phyloP scores from a whole-genome alignment of 495 filamentous ascomycete genomes.

The Tirmania nivea region DNA sequence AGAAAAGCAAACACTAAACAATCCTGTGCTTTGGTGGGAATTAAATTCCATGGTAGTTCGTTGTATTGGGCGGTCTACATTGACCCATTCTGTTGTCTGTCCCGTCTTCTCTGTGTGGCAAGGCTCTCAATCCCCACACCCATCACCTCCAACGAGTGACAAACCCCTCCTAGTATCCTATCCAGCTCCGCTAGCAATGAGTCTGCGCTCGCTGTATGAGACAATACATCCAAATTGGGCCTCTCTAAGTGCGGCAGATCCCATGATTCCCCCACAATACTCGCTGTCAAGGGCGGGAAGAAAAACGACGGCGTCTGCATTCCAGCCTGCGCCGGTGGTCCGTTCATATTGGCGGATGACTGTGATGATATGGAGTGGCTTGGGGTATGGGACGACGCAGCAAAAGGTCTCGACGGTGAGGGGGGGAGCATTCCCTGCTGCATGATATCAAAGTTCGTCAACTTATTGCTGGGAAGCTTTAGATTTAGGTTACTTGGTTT shows the following conservation, averaged over 20 bases:
- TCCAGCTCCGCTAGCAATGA: constrained; percentile 34
- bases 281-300: constrained; percentile 1
- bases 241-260: constrained; percentile 24
- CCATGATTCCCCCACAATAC: constrained; percentile 1
- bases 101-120: constrained; percentile 7
- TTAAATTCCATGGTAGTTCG: too few species aligned
- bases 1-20: too few species aligned
- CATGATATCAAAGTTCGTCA: constrained; percentile 1
- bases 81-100: constrained; percentile 4
- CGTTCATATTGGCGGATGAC: constrained; percentile 31
- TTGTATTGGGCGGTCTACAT: too few species aligned
- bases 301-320: constrained; percentile 4
- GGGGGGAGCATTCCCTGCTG: constrained; percentile 11
- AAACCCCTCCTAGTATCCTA: constrained; percentile 29
- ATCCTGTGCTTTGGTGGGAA: too few species aligned
- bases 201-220: constrained; percentile 27
- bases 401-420: constrained; percentile 11
- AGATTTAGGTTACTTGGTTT: constrained; percentile 15
- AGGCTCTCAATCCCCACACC: constrained; percentile 17
- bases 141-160: constrained; percentile 22
- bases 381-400: constrained; percentile 7
- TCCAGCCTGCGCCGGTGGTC: constrained; percentile 1
- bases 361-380: constrained; percentile 17
- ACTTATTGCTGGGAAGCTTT: constrained; percentile 4
- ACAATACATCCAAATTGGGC: constrained; percentile 29